Evolutionary conservation across 805 yeast species (phyloP).

Genomic region (Zygosaccharomyces lentus): DNA sequence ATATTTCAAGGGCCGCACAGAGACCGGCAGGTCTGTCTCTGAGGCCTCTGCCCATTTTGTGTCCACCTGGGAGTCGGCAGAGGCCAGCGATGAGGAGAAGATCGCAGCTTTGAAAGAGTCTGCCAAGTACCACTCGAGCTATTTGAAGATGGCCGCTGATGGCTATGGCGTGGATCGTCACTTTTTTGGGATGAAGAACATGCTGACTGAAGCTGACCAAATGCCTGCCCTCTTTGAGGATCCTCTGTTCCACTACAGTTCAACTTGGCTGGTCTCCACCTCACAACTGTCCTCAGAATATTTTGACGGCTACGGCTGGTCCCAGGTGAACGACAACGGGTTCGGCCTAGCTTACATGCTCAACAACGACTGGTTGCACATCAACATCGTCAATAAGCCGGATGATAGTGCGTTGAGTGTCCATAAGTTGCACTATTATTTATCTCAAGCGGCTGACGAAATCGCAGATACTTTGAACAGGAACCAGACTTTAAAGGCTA

Average conservation of each 20-base stretch:
- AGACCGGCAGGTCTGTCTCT: constrained; percentile 84
- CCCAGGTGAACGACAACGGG: constrained; percentile 92
- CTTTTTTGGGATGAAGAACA: constrained; percentile 78
- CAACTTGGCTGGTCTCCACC: constrained; percentile 82
- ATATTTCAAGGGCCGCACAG: constrained; percentile 88
- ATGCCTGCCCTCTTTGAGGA: constrained; percentile 70
- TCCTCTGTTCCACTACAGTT: constrained; percentile 69
- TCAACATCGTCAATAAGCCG: constrained; percentile 69
- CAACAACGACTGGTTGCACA: constrained; percentile 76
- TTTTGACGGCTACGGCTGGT: constrained; percentile 93
- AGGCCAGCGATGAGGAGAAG: constrained; percentile 47
- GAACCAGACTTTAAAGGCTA: constrained; percentile 14
- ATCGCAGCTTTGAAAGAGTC: constrained; percentile 68
- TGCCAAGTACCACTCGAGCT: constrained; percentile 64
- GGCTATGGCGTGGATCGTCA: constrained; percentile 95
- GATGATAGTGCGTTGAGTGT: constrained; percentile 32
- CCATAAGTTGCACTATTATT: constrained; percentile 54
- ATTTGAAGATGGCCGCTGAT: constrained; percentile 69
- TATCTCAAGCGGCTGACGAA: constrained; percentile 77
- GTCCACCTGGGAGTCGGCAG: constrained; percentile 61
- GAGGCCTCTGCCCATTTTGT: constrained; percentile 66
- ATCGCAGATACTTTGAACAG: constrained; percentile 55
- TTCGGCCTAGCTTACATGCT: constrained; percentile 92
- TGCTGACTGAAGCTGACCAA: constrained; percentile 46
- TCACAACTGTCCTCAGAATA: constrained; percentile 82